Percentiles rank a stretch among this genome's conserved stretches.
phyloP scores from a whole-genome alignment of 805 yeast genomes.

The Cyberlindnera japonica region DNA sequence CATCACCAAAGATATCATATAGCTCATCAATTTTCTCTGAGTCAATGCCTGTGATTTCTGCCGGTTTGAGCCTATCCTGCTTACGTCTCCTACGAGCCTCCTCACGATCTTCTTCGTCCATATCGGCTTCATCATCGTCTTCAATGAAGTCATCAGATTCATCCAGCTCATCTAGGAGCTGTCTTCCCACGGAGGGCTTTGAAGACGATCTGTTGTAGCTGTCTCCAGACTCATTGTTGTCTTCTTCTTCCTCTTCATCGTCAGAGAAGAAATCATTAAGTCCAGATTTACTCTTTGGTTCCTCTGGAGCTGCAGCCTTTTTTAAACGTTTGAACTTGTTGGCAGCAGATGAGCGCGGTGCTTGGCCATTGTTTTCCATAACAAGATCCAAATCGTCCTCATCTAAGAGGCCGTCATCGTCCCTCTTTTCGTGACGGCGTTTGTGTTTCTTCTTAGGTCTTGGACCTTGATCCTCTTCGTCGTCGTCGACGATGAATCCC shows the following conservation, averaged over 20 bases:
- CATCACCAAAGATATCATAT: slow-evolving; percentile 94
- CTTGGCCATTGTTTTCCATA: slow-evolving; percentile 86
- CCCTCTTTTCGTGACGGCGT: slow-evolving; percentile 34
- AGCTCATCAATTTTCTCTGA: slow-evolving; percentile 90
- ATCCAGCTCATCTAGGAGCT: slow-evolving; percentile 75
- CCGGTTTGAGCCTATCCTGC: slow-evolving; percentile 48
- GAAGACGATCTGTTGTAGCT: slow-evolving; percentile 1
- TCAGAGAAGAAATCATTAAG: slow-evolving; percentile 41
- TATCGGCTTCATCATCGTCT: slow-evolving; percentile 94
- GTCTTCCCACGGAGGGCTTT: slow-evolving; percentile 32
- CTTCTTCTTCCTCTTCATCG: slow-evolving; percentile 33
- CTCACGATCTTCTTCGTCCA: slow-evolving; percentile 59
- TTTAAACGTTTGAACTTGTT: slow-evolving; percentile 78
- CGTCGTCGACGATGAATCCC: slow-evolving; percentile 93
- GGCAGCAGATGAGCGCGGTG: slow-evolving; percentile 28
- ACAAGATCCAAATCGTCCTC: slow-evolving; percentile 93
- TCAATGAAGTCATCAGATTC: slow-evolving; percentile 97
- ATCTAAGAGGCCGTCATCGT: slow-evolving; percentile 70
- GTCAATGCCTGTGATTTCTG: slow-evolving; percentile 62
- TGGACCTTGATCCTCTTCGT: slow-evolving; percentile 58
- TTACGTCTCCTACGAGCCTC: slow-evolving; percentile 43
- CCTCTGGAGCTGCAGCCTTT: slow-evolving; percentile 53
- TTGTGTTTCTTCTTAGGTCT: slow-evolving; percentile 40
- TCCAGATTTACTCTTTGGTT: slow-evolving; percentile 34
- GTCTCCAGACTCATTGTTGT: neutral